These are phyloP conservation scores for Singerocomus rubriflavus DNA, from an alignment of 1,284 basidiomycete genomes.

Conservation along the genomic window DNA sequence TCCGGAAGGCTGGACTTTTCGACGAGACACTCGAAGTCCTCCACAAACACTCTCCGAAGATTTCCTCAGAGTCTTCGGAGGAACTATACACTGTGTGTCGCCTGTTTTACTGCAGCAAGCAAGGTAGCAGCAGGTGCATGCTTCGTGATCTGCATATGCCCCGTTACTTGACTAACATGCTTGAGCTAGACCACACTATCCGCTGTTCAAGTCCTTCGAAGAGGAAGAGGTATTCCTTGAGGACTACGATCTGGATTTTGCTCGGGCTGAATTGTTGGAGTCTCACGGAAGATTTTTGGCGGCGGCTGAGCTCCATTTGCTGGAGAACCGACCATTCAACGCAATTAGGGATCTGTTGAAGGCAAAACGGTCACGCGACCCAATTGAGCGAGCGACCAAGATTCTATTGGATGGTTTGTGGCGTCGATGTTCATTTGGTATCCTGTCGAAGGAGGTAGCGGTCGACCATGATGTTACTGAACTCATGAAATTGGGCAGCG, in stretches of 20 bases:
- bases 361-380: constrained; percentile 30
- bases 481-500: constrained; percentile 19
- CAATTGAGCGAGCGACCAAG: constrained; percentile 32
- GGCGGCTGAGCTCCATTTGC: constrained; percentile 55
- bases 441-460: constrained; percentile 10
- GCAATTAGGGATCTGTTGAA: constrained; percentile 48
- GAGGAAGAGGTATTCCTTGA: constrained; percentile 58
- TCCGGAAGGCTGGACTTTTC: constrained; percentile 48
- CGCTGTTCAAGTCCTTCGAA: constrained; percentile 50
- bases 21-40: constrained; percentile 53
- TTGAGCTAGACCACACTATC: constrained; percentile 42
- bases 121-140: constrained; percentile 30
- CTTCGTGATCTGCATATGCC: neutral
- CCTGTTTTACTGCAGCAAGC: constrained; percentile 48
- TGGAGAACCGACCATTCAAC: constrained; percentile 46
- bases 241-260: constrained; percentile 51
- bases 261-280: constrained; percentile 50
- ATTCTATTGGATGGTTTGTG: constrained; percentile 27
- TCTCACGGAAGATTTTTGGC: constrained; percentile 43
- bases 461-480: constrained; percentile 1
- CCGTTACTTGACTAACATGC: constrained; percentile 1
- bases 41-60: constrained; percentile 28
- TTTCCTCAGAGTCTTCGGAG: constrained; percentile 37
- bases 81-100: constrained; percentile 47
- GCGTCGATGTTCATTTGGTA: constrained; percentile 26